A percentile compares a stretch with the other conserved stretches of the same genome.
Conservation (phyloP, 176 grass and related monocot species). For the Typha latifolia region DNA sequence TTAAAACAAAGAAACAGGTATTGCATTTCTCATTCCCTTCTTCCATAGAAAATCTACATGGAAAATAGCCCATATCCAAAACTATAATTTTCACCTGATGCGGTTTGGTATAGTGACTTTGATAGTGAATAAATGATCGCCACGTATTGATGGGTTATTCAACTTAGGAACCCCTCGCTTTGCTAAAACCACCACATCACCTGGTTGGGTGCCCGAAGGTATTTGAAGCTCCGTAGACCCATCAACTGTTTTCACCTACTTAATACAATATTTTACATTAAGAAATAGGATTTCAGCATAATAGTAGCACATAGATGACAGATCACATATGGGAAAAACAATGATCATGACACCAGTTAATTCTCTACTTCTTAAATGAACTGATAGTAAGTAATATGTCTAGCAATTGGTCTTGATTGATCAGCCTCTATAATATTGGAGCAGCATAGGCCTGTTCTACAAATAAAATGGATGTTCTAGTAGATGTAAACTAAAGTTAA, state of each 20-base stretch:
- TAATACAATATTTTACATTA: constrained; percentile 24
- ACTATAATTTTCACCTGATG: constrained; percentile 45
- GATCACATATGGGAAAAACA: constrained; percentile 14
- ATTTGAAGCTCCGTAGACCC: constrained; percentile 76
- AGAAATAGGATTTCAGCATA: constrained; percentile 9
- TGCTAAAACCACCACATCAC: constrained; percentile 71
- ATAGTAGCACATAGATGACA: background rate
- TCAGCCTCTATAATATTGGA: background rate
- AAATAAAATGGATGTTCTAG: too few relatives aligned
- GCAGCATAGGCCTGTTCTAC: background rate
- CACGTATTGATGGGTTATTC: constrained; percentile 82
- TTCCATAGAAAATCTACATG: background rate
- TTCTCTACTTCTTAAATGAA: constrained; percentile 17
- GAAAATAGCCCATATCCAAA: background rate
- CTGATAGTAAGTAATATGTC: background rate
- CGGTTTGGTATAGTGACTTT: constrained; percentile 86
- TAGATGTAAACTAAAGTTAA: too few relatives aligned
- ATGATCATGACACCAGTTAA: background rate
- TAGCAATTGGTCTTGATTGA: constrained; percentile 3
- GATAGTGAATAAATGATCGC: constrained; percentile 91
- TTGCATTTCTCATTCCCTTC: background rate
- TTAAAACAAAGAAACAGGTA: background rate
- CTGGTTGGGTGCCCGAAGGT: constrained; percentile 93
- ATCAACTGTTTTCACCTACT: constrained; percentile 83
- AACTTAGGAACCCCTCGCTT: constrained; percentile 88